These are phyloP conservation scores for Diaporthe nobilis DNA, from an alignment of 2,329 filamentous ascomycete genomes.

Conservation along the genomic window DNA sequence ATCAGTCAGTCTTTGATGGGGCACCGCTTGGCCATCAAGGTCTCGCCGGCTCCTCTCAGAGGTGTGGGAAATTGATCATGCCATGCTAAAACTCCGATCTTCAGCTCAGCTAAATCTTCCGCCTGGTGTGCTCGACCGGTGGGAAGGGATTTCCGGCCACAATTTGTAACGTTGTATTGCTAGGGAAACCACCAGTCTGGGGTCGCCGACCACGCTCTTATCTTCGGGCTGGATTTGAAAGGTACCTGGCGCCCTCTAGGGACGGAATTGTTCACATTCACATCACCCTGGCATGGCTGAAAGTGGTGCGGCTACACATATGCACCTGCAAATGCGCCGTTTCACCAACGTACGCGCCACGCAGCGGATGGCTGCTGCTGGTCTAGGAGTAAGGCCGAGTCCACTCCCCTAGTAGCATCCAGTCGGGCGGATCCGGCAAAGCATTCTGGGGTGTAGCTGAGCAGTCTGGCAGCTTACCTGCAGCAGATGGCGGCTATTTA, in stretches of 20 bases:
- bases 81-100: neutral
- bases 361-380: neutral
- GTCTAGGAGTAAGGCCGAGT: neutral
- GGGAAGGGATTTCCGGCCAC: neutral
- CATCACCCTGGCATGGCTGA: neutral
- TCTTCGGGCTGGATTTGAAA: neutral
- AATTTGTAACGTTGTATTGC: neutral
- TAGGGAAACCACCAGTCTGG: neutral
- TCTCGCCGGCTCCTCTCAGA: neutral
- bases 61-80: neutral
- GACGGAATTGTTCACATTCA: neutral
- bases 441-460: neutral
- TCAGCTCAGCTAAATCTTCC: neutral
- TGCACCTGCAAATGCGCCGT: neutral
- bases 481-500: neutral
- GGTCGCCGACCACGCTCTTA: neutral
- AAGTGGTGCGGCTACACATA: neutral
- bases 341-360: slow-evolving; percentile 11
- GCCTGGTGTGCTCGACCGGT: neutral
- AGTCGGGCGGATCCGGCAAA: slow-evolving; percentile 3
- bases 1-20: neutral
- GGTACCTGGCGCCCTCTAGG: neutral
- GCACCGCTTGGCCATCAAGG: neutral
- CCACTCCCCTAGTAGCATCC: neutral
- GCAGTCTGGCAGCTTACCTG: neutral